Percentiles rank a stretch among this genome's conserved stretches.
Evolutionary conservation across 2,329 filamentous ascomycete species (phyloP).

Genomic region (Botryotinia calthae): DNA sequence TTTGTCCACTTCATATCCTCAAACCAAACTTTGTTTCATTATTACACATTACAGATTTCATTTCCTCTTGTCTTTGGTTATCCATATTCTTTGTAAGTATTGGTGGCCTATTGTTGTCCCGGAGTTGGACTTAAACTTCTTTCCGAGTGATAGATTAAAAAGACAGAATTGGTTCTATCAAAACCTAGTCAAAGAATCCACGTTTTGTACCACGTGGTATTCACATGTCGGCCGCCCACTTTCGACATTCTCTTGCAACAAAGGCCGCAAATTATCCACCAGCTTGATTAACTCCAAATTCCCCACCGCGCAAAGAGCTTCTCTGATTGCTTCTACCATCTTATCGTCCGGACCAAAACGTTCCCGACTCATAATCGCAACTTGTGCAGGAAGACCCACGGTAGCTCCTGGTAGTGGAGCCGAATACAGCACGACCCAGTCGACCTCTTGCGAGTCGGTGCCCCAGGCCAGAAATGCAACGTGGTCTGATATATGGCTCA

Average conservation of each 20-base stretch:
- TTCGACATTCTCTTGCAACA: not conserved
- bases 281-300: not conserved
- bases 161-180: too few relatives aligned
- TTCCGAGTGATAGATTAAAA: too few relatives aligned
- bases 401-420: conserved; percentile 8
- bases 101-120: not conserved
- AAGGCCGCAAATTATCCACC: conserved; percentile 11
- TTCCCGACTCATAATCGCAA: conserved; percentile 10
- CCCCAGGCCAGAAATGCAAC: conserved; percentile 19
- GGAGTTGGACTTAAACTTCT: too few relatives aligned
- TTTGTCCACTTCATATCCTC: not conserved
- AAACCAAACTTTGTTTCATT: not conserved
- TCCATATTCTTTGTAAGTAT: not conserved
- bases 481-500: conserved; percentile 12
- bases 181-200: conserved; percentile 17
- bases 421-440: conserved; percentile 15
- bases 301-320: not conserved
- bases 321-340: not conserved
- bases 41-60: not conserved
- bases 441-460: not conserved
- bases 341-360: not conserved
- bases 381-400: conserved; percentile 15
- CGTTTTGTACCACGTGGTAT: conserved; percentile 17
- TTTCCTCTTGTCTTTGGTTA: not conserved
- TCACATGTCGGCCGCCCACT: conserved; percentile 4